Evolutionary conservation across 441 rosid genomes (phyloP).

Genomic region (Pelargonium citronellum): DNA sequence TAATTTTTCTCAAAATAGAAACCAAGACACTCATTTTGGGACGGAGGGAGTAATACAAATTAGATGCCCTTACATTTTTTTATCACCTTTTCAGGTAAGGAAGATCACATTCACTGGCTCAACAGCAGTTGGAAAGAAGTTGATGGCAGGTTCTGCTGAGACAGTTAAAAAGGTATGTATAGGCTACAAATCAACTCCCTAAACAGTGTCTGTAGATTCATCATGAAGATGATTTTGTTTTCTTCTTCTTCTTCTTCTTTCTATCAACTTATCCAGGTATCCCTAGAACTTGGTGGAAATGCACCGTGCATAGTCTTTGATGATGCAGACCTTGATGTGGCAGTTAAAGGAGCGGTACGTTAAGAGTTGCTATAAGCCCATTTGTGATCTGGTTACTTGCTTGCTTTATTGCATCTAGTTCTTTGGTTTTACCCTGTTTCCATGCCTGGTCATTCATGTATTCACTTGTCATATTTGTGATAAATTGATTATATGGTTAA

Average conservation of each 20-base stretch:
- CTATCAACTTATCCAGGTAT: slow-evolving; percentile 42
- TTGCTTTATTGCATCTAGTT: no score
- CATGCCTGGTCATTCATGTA: no score
- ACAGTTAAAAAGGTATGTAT: slow-evolving; percentile 80
- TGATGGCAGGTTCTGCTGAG: slow-evolving; percentile 92
- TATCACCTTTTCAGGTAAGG: slow-evolving; percentile 57
- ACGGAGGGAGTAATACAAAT: no score
- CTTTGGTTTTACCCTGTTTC: no score
- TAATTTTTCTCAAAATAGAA: no score
- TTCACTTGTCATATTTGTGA: no score
- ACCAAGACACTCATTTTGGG: no score
- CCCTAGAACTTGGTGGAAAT: slow-evolving; percentile 97
- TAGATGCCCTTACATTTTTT: neutral
- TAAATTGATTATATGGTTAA: no score
- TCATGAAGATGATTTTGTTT: slow-evolving; percentile 19
- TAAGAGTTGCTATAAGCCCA: slow-evolving; percentile 2
- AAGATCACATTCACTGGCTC: slow-evolving; percentile 96
- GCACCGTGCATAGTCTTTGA: slow-evolving; percentile 98
- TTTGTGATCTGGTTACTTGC: neutral
- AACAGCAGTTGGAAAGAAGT: slow-evolving; percentile 92
- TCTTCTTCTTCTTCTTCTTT: neutral
- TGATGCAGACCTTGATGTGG: slow-evolving; percentile 90
- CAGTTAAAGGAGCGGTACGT: slow-evolving; percentile 93
- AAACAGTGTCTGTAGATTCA: slow-evolving; percentile 1
- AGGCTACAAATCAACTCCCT: slow-evolving; percentile 14